phyloP scores from a whole-genome alignment of 495 filamentous ascomycete genomes.

The Tuber microsphaerosporum region DNA sequence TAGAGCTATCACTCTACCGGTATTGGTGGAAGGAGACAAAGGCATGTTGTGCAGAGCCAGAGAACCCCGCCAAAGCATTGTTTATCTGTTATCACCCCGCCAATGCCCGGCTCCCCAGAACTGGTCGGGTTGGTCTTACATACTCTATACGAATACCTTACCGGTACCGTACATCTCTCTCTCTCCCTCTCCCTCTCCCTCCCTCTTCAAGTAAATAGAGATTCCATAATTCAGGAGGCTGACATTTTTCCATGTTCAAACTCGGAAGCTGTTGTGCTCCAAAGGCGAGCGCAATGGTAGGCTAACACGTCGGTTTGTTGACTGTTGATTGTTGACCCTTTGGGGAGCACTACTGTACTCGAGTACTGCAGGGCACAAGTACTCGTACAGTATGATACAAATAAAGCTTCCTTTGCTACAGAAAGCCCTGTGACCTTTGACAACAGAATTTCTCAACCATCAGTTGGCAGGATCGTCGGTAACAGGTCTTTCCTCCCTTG shows the following conservation, averaged over 20 bases:
- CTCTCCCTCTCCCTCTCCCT: neutral
- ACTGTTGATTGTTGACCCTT: neutral
- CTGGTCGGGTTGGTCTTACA: neutral
- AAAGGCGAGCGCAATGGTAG: neutral
- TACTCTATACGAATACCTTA: neutral
- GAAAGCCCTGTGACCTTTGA: neutral
- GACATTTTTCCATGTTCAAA: neutral
- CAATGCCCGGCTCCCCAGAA: neutral
- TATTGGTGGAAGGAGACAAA: neutral
- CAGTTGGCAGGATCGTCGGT: neutral
- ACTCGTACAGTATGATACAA: no score
- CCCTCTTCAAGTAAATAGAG: neutral
- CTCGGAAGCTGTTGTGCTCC: neutral
- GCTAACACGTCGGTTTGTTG: neutral
- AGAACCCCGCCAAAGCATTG: neutral
- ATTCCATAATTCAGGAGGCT: neutral
- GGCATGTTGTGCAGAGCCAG: neutral
- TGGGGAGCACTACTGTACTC: neutral
- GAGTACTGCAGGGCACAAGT: neutral
- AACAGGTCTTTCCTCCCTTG: neutral
- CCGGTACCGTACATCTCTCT: no score
- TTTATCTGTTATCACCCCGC: conserved; percentile 1
- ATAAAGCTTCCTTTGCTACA: neutral
- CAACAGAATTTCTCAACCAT: neutral
- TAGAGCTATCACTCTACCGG: neutral